Evolutionary conservation across 78 protist species (phyloP).

Genomic region (Speleostelium caveatum): DNA sequence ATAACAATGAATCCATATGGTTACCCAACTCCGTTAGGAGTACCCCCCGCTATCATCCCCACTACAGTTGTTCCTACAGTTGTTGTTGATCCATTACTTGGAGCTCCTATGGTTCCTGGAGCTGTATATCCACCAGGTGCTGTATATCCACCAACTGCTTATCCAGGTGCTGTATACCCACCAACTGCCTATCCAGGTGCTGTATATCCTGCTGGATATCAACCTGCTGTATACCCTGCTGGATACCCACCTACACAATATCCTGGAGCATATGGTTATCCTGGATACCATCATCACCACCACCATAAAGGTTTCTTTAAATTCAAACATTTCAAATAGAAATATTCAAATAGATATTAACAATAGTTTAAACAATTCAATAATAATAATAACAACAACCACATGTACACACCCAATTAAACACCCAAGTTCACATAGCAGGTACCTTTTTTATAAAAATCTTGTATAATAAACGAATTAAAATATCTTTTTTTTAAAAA

Average conservation of each 20-base stretch:
- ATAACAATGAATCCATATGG: conserved; percentile 5
- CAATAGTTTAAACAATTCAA: neutral
- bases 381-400: neutral
- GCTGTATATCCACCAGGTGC: neutral
- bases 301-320: neutral
- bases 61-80: too few species aligned
- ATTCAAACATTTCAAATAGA: neutral
- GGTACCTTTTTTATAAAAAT: neutral
- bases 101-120: neutral
- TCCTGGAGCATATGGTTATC: neutral
- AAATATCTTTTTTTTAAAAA: neutral
- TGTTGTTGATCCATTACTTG: neutral
- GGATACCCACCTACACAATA: neutral
- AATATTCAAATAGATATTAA: neutral
- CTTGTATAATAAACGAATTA: neutral
- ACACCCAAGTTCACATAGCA: neutral
- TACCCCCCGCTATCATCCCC: neutral
- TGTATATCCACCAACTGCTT: neutral
- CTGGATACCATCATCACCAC: neutral
- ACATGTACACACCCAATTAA: neutral
- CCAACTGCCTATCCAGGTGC: neutral
- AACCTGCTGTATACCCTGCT: neutral
- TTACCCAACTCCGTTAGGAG: neutral
- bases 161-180: neutral
- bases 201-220: neutral